Evolutionary conservation across 768 basidiomycete genomes (phyloP).

Genomic region (Amanita thiersii): DNA sequence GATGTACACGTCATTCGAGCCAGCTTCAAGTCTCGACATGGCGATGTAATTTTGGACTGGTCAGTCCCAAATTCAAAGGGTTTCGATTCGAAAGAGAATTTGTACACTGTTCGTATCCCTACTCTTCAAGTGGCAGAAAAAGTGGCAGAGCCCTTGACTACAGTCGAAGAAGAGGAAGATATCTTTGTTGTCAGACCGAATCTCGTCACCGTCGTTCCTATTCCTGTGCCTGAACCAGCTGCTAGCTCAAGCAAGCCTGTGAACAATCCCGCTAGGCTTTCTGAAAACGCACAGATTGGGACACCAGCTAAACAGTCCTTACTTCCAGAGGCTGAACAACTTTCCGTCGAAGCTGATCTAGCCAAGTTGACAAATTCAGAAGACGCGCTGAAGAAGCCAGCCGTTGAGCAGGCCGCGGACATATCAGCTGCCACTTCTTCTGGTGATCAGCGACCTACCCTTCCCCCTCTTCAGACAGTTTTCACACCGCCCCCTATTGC

Average conservation of each 20-base stretch:
- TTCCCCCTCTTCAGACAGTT: slow-evolving; percentile 32
- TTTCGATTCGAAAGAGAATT: slow-evolving; percentile 36
- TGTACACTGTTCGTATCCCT: slow-evolving; percentile 50
- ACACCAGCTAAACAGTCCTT: slow-evolving; percentile 22
- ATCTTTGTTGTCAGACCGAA: slow-evolving; percentile 51
- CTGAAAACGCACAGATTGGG: not conserved
- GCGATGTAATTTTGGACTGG: not conserved
- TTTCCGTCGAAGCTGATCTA: slow-evolving; percentile 29
- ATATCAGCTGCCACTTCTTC: slow-evolving; percentile 2
- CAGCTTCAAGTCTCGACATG: not conserved
- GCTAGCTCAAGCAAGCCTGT: slow-evolving; percentile 10
- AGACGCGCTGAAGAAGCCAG: slow-evolving; percentile 34
- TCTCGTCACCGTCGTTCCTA: slow-evolving; percentile 29
- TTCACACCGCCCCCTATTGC: slow-evolving; percentile 33
- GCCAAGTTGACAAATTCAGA: slow-evolving; percentile 33
- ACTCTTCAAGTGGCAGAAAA: slow-evolving; percentile 29
- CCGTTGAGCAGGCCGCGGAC: slow-evolving; percentile 13
- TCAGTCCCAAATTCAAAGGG: slow-evolving; percentile 10
- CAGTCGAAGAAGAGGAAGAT: slow-evolving; percentile 38
- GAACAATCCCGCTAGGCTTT: not conserved
- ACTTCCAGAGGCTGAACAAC: slow-evolving; percentile 31
- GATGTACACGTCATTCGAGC: slow-evolving; percentile 35
- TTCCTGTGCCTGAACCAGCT: slow-evolving; percentile 18
- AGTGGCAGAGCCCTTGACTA: slow-evolving; percentile 16
- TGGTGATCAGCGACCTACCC: slow-evolving; percentile 23